Evolutionary conservation across 1,139 yeast species (phyloP).

Genomic region (Petasospora fabianii): DNA sequence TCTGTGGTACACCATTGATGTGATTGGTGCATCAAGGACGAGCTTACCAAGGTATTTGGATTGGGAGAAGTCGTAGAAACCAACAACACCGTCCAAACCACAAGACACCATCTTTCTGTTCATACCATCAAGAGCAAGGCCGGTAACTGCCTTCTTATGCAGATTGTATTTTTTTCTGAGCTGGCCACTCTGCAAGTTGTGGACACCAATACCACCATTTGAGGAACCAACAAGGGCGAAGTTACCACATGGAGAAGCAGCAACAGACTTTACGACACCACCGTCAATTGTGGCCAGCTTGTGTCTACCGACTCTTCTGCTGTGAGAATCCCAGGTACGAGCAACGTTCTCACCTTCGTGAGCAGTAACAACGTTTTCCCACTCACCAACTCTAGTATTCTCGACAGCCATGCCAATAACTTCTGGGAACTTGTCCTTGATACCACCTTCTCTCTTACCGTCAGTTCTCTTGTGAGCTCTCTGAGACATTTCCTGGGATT

Average conservation of each 20-base stretch:
- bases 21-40: conserved; percentile 71
- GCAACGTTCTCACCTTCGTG: conserved; percentile 85
- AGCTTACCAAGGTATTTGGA: conserved; percentile 68
- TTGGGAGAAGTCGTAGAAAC: conserved; percentile 80
- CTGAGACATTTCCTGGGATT: conserved; percentile 91
- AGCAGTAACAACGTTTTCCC: conserved; percentile 94
- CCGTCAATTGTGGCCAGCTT: conserved; percentile 69
- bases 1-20: conserved; percentile 70
- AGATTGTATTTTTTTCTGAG: conserved; percentile 60
- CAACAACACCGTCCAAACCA: conserved; percentile 87
- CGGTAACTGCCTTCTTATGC: conserved; percentile 82
- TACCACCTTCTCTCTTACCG: conserved; percentile 60
- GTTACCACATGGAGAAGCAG: conserved; percentile 91
- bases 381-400: conserved; percentile 77
- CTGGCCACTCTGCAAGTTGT: conserved; percentile 87
- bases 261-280: conserved; percentile 76
- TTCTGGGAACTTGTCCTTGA: conserved; percentile 65
- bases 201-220: conserved; percentile 82
- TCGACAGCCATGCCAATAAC: conserved; percentile 71
- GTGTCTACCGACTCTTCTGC: conserved; percentile 77
- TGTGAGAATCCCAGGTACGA: conserved; percentile 86
- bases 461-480: conserved; percentile 52
- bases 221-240: conserved; percentile 93
- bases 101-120: conserved; percentile 82
- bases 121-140: conserved; percentile 85